Evolutionary conservation across 345 rosid genomes (phyloP).

Genomic region (Durio zibethinus): DNA sequence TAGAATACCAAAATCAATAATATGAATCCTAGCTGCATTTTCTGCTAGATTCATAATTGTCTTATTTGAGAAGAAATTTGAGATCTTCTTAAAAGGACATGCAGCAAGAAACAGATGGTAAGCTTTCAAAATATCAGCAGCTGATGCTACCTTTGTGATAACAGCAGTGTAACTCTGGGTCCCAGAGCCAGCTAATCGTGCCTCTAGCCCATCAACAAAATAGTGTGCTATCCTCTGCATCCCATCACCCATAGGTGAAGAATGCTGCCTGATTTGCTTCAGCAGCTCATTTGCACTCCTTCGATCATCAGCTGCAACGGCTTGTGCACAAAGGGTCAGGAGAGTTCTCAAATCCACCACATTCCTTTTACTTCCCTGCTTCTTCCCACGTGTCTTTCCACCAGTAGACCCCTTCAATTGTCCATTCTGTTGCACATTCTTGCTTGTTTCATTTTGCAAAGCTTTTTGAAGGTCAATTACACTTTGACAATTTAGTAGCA

Average conservation of each 20-base stretch:
- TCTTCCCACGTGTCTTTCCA: slow-evolving; percentile 39
- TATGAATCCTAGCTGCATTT: slow-evolving; percentile 45
- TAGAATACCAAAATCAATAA: slow-evolving; percentile 54
- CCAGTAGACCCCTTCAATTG: slow-evolving; percentile 29
- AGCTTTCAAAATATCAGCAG: slow-evolving; percentile 53
- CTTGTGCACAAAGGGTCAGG: slow-evolving; percentile 54
- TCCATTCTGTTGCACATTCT: slow-evolving; percentile 24
- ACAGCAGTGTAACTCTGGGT: slow-evolving; percentile 34
- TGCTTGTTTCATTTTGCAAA: slow-evolving; percentile 29
- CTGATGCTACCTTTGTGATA: slow-evolving; percentile 32
- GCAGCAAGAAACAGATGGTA: slow-evolving; percentile 42
- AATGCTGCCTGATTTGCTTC: slow-evolving; percentile 47
- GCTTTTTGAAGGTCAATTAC: slow-evolving; percentile 35
- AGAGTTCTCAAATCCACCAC: slow-evolving; percentile 54
- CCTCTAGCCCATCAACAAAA: slow-evolving; percentile 47
- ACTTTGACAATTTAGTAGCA: slow-evolving; percentile 36
- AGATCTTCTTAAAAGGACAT: slow-evolving; percentile 50
- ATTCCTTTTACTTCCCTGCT: slow-evolving; percentile 32
- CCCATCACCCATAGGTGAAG: slow-evolving; percentile 42
- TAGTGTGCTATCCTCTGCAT: slow-evolving; percentile 45
- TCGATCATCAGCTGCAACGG: slow-evolving; percentile 40
- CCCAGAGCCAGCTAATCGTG: slow-evolving; percentile 47
- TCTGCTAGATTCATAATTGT: slow-evolving; percentile 46
- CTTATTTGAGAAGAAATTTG: slow-evolving; percentile 45
- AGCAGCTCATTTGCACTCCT: slow-evolving; percentile 39